Conservation (phyloP, 768 basidiomycete species). For the Cystofilobasidium capitatum region DNA sequence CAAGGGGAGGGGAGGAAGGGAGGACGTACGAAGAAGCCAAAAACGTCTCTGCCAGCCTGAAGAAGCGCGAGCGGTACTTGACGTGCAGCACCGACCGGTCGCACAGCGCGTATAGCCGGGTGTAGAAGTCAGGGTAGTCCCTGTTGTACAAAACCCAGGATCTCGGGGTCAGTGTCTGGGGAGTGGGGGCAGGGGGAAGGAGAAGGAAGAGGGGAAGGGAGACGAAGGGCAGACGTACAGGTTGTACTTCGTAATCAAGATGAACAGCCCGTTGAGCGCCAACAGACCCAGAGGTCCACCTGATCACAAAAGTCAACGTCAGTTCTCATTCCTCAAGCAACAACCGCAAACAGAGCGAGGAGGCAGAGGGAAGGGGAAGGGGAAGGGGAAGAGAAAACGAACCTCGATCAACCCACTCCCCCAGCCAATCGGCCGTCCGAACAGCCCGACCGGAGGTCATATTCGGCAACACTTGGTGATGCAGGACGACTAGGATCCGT, state of each 20-base stretch:
- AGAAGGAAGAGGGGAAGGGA: conserved; percentile 11
- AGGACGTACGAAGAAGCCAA: conserved; percentile 72
- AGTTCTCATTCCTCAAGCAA: too few relatives aligned
- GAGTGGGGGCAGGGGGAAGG: background rate
- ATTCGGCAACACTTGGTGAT: conserved; percentile 72
- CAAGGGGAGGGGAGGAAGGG: background rate
- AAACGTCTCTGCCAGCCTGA: conserved; percentile 83
- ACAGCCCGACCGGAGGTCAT: conserved; percentile 49
- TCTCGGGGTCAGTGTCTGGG: background rate
- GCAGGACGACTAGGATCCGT: conserved; percentile 65
- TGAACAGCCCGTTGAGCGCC: conserved; percentile 81
- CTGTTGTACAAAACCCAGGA: conserved; percentile 42
- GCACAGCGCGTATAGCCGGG: conserved; percentile 77
- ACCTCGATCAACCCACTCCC: conserved; percentile 73
- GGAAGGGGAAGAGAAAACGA: conserved; percentile 30
- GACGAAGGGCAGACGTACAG: conserved; percentile 51
- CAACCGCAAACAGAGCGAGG: background rate
- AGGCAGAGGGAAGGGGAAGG: background rate
- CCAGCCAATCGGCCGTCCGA: conserved; percentile 79
- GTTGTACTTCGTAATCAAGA: conserved; percentile 84
- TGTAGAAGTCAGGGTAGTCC: conserved; percentile 93
- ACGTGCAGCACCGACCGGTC: conserved; percentile 80
- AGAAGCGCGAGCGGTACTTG: conserved; percentile 88
- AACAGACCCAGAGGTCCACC: conserved; percentile 78
- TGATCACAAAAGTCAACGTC: conserved; percentile 33